phyloP scores from a whole-genome alignment of 148 eudicot genomes.

The Pouteria glomerata region DNA sequence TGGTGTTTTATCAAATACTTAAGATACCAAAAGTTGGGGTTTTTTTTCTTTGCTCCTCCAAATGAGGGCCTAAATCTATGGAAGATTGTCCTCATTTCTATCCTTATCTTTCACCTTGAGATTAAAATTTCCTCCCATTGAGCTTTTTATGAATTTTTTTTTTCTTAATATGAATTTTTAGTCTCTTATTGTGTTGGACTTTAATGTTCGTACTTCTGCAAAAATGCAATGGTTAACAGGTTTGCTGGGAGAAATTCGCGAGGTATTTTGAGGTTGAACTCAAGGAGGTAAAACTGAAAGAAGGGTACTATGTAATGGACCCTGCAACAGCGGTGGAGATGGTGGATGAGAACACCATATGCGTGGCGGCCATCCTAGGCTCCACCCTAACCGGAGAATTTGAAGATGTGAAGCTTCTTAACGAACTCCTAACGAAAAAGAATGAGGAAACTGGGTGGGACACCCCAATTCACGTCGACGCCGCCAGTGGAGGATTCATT shows the following conservation, averaged over 20 bases:
- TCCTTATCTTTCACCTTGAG: too few species aligned
- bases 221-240: not conserved
- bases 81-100: too few species aligned
- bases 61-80: too few species aligned
- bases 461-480: not conserved
- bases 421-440: not conserved
- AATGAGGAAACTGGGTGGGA: not conserved
- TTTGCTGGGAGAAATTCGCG: not conserved
- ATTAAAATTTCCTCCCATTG: too few species aligned
- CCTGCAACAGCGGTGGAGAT: not conserved
- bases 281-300: not conserved
- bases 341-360: slow-evolving; percentile 1
- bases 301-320: not conserved
- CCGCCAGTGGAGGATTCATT: not conserved
- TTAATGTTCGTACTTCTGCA: not conserved
- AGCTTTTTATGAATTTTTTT: too few species aligned
- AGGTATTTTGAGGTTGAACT: not conserved
- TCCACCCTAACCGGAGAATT: not conserved
- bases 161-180: too few species aligned
- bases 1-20: too few species aligned
- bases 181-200: too few species aligned
- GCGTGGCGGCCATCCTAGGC: not conserved
- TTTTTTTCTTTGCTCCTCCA: too few species aligned
- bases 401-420: not conserved
- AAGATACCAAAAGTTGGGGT: too few species aligned